Base-by-base conservation (phyloP, 163 green algal genomes). In the Chlorella variabilis region DNA sequence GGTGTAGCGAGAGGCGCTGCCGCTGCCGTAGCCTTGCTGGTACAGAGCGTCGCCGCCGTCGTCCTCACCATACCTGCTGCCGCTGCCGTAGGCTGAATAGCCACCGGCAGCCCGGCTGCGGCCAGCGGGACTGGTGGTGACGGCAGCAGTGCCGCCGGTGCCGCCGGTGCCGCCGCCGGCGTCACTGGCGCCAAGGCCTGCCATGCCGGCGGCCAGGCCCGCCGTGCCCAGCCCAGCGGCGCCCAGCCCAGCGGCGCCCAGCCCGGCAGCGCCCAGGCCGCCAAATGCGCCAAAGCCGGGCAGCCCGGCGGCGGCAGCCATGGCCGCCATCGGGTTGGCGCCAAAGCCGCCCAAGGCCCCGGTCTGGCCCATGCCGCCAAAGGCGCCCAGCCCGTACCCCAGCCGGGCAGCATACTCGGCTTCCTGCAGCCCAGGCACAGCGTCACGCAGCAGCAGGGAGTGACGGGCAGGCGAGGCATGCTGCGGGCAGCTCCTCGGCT, bases 401-500 rank as follows among this genome's bases (percentile, higher is more conserved):
- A 74, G 48, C 15, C 76, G 39, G 11, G 34, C 31, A 0, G 76
- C 45, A 27, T 82, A 82, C 59, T 82, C 76, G 25, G 65, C 62
- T 29, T 82, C 76, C 63, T 81, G 61, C 75, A 31, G 29, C 2
- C 25, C 0, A 39, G 17, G 21, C 29, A 42, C 5, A 34, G 36
- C 29, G 36, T n/a, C n/a, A n/a, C n/a, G n/a, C n/a, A n/a, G n/a
- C n/a, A n/a, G n/a, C n/a, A n/a, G n/a, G n/a, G n/a, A n/a, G n/a
- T n/a, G n/a, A n/a, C n/a, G n/a, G n/a, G n/a, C n/a, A n/a, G n/a
- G n/a, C n/a, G n/a, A n/a, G n/a, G 45, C 5, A 39, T n/a, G 36
- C 39, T 27, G 6, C 2, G 33, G 11, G 31, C 29, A 75, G 23
- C 7, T 34, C 11, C 27, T 51, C 7, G 27, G 36, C 34, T n/a